Conservation (phyloP, 306 rosid genomes). For the Rosa persica region DNA sequence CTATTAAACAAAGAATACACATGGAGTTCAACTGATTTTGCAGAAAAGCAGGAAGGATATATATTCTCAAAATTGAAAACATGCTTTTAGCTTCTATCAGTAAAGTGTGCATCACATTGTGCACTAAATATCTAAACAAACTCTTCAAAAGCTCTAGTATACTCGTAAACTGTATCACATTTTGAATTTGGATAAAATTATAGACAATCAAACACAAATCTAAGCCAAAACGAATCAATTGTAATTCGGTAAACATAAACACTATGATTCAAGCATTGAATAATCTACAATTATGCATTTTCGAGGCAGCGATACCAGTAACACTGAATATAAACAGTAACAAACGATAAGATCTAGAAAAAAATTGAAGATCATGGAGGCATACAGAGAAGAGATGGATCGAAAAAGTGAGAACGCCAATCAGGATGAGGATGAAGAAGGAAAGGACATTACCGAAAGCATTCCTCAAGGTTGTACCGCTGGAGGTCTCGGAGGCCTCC, state of each 20-base stretch:
- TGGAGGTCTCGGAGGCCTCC: constrained; percentile 78
- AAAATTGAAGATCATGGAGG: not conserved
- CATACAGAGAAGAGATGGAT: constrained; percentile 99
- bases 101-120: not conserved
- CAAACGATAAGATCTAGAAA: no score
- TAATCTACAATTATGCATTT: no score
- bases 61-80: not conserved
- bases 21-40: constrained; percentile 7
- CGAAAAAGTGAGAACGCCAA: constrained; percentile 98
- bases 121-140: not conserved
- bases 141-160: not conserved
- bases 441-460: constrained; percentile 88
- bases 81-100: not conserved
- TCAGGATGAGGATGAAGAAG: constrained; percentile 80
- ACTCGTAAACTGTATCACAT: not conserved
- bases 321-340: no score
- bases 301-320: no score
- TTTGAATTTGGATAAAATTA: no score
- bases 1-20: constrained; percentile 36
- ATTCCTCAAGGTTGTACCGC: constrained; percentile 48
- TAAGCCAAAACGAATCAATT: no score
- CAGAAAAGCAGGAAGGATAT: not conserved
- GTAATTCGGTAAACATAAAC: no score
- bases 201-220: no score
- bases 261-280: no score